Evolutionary conservation across 352 stramenopile genomes (phyloP), one percentile per base, ranked within the genome.

Genomic region (Nothophytophthora sp.): DNA sequence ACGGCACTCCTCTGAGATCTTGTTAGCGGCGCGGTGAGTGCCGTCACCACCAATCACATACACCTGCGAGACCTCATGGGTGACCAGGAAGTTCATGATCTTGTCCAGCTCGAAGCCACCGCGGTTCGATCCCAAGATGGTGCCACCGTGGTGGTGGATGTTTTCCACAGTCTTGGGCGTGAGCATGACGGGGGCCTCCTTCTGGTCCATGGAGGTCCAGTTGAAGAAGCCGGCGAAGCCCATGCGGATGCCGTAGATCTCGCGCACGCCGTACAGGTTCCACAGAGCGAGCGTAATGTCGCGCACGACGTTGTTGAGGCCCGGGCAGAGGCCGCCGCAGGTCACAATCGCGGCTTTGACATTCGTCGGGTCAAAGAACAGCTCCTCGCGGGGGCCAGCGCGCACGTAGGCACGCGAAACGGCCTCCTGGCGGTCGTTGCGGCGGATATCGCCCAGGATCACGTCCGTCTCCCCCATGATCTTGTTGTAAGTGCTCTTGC

Each of bases 21-120:
- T 90, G 78, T 98, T 98, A 16, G 96, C 96, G 29, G 92, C 96
- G 44, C 96, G 88, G 76, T 99, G 96, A 12, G 96, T 99, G 44
- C 97, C 97, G 63, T 99, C 96, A 39, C 97, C 97, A 50, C 97
- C 97, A 68, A 99, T 97, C 27, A 99, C 94, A 71, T 96, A 99
- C 12, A 99, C 56, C 67, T 98, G 92, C 56, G 90, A 95, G 47
- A 99, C 86, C 30, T 85, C 81, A 32, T 94, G 71, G 16, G 76
- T 80, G 28, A 85, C 81, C 27, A 99, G 68, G 59, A 98, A 99
- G 15, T 89, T 61, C 16, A 98, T 76, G 63, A 98, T 99, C 69
- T 98, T 98, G 35, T 99, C 95, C 16, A 96, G 67, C 58, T 99
- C 95, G 63, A 99, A 99, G 38, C 97, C 96, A 38, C 96, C 96